Evolutionary conservation across 2,329 filamentous ascomycete species (phyloP).

Genomic region (Neofusicoccum cordaticola): DNA sequence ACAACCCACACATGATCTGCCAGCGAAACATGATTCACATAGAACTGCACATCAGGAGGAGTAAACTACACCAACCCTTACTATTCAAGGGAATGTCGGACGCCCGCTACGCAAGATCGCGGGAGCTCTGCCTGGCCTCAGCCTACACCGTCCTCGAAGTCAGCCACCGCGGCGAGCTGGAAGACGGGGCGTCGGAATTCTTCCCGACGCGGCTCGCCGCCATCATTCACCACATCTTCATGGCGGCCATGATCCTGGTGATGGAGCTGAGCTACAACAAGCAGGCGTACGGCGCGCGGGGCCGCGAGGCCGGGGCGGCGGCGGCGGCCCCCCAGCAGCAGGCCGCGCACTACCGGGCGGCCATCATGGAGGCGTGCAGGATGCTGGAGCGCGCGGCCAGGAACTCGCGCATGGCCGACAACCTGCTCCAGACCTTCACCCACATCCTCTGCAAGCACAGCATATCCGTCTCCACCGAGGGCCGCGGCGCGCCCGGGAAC

Average conservation of each 20-base stretch:
- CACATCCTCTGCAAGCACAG: not conserved
- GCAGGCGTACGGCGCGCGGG: not conserved
- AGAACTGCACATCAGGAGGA: not conserved
- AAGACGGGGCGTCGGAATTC: not conserved
- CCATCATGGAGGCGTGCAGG: not conserved
- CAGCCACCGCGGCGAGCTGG: not conserved
- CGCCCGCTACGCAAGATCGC: not conserved
- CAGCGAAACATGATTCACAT: not conserved
- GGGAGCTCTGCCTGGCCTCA: not conserved
- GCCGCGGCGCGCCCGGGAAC: no score
- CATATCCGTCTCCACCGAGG: not conserved
- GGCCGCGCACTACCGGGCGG: not conserved
- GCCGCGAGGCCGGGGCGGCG: not conserved
- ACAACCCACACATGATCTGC: not conserved
- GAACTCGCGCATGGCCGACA: not conserved
- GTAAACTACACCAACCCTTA: not conserved
- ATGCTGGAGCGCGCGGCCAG: not conserved
- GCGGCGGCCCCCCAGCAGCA: not conserved
- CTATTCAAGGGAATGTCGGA: not conserved
- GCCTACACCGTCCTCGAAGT: not conserved
- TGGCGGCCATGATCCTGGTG: not conserved
- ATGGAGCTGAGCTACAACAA: not conserved
- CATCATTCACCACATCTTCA: not conserved
- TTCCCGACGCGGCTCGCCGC: not conserved
- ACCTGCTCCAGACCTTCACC: not conserved